These are phyloP conservation scores for Lactifluus subvellereus DNA, from an alignment of 768 basidiomycete species.

Conservation along the genomic window DNA sequence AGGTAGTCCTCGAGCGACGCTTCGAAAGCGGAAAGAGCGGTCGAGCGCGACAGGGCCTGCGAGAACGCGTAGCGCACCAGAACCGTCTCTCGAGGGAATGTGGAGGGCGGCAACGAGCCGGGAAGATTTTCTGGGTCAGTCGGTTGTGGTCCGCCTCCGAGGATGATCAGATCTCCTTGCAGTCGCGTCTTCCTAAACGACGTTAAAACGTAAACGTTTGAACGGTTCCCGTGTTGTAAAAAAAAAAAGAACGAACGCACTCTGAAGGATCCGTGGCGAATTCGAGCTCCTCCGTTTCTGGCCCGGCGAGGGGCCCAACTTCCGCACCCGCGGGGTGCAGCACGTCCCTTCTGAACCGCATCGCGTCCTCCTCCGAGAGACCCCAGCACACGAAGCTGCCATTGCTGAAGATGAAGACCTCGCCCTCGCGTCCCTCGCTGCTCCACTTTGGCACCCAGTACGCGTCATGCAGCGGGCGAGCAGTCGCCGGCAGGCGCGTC, in stretches of 20 bases:
- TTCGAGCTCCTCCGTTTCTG: conserved; percentile 87
- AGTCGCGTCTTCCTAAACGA: conserved; percentile 67
- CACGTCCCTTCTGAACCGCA: conserved; percentile 58
- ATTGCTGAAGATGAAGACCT: conserved; percentile 84
- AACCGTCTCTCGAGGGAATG: conserved; percentile 63
- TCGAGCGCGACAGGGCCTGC: conserved; percentile 85
- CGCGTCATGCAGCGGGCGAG: conserved; percentile 64
- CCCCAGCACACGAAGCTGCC: conserved; percentile 93
- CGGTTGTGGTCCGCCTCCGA: conserved; percentile 64
- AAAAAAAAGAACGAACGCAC: conserved; percentile 36
- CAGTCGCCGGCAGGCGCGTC: conserved; percentile 43
- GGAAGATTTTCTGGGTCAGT: conserved; percentile 45
- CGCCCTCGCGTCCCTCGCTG: conserved; percentile 56
- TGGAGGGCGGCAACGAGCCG: conserved; percentile 41
- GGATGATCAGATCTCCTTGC: conserved; percentile 87
- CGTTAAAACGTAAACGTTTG: neutral
- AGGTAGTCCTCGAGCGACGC: conserved; percentile 78
- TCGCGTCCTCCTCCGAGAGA: conserved; percentile 67
- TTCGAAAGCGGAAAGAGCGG: conserved; percentile 83
- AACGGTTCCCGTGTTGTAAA: neutral
- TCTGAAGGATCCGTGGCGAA: conserved; percentile 88
- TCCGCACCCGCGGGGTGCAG: conserved; percentile 53
- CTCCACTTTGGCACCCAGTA: conserved; percentile 72
- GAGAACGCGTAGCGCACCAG: conserved; percentile 89
- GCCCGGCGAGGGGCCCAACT: conserved; percentile 55